phyloP scores from a whole-genome alignment of 495 filamentous ascomycete genomes.

The Schizothecium vesticola region DNA sequence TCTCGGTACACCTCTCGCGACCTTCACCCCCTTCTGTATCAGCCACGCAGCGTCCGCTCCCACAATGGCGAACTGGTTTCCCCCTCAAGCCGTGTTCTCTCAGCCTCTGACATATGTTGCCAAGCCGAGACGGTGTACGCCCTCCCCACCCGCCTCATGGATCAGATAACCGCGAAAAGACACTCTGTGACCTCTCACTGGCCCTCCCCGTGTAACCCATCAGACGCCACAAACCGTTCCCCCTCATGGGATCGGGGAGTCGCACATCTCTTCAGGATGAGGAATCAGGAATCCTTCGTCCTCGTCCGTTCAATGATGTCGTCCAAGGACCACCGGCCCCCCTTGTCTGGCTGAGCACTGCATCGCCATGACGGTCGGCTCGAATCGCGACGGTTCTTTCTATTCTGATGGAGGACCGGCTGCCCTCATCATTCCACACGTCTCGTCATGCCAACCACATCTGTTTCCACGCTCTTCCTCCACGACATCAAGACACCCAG shows the following conservation, averaged over 20 bases:
- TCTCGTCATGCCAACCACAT: background rate
- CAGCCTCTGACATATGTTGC: background rate
- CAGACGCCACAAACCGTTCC: background rate
- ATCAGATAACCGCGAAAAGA: background rate
- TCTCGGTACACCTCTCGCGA: background rate
- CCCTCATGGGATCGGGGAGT: constrained; percentile 7
- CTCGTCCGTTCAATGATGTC: background rate
- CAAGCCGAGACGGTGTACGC: background rate
- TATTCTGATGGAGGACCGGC: background rate
- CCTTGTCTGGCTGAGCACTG: background rate
- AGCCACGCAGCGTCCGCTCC: background rate
- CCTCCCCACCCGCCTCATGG: background rate
- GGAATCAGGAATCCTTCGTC: background rate
- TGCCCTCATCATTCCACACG: background rate
- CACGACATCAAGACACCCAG: background rate
- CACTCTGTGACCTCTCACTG: background rate
- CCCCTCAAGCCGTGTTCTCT: background rate
- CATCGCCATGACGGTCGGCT: background rate
- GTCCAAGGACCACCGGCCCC: background rate
- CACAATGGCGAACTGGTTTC: background rate
- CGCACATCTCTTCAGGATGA: background rate
- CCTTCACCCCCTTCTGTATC: background rate
- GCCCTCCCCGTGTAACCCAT: background rate
- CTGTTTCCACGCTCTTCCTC: too few relatives aligned
- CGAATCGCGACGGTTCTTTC: background rate